A percentile compares a stretch with the other conserved stretches of the same genome.
Conservation (phyloP, 2,329 filamentous ascomycete genomes). For the Fusarium sp. region DNA sequence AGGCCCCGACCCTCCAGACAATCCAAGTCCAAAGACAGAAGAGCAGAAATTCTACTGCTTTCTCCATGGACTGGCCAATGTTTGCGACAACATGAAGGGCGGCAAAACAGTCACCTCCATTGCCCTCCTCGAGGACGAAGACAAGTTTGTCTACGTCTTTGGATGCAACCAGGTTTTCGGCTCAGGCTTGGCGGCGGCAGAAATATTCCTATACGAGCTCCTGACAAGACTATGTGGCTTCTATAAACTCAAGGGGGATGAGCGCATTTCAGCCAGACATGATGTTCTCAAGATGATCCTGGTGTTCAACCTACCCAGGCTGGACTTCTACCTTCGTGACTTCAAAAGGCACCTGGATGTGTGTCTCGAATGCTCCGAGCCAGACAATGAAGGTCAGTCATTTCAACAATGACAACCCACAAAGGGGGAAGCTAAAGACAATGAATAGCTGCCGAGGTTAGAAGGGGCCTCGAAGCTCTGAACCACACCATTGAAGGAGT, state of each 20-base stretch:
- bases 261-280: background rate
- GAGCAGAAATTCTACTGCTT: slow-evolving; percentile 49
- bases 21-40: slow-evolving; percentile 21
- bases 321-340: slow-evolving; percentile 32
- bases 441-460: slow-evolving; percentile 2
- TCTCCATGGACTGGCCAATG: slow-evolving; percentile 51
- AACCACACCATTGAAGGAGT: background rate
- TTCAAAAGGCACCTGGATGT: slow-evolving; percentile 13
- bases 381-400: slow-evolving; percentile 2
- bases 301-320: slow-evolving; percentile 38
- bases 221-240: slow-evolving; percentile 26
- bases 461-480: background rate
- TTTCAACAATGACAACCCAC: rapidly evolving
- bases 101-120: slow-evolving; percentile 52
- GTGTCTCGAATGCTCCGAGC: slow-evolving; percentile 34
- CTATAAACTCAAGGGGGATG: rapidly evolving
- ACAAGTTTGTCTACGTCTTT: slow-evolving; percentile 50
- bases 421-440: background rate
- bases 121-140: slow-evolving; percentile 48
- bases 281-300: slow-evolving; percentile 35
- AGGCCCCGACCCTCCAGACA: background rate
- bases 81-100: slow-evolving; percentile 50
- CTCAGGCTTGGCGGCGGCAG: background rate
- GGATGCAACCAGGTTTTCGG: slow-evolving; percentile 48
- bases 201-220: slow-evolving; percentile 27